These are phyloP conservation scores for Colletotrichum spaethianum DNA, from an alignment of 2,329 filamentous ascomycete species.

Conservation along the genomic window DNA sequence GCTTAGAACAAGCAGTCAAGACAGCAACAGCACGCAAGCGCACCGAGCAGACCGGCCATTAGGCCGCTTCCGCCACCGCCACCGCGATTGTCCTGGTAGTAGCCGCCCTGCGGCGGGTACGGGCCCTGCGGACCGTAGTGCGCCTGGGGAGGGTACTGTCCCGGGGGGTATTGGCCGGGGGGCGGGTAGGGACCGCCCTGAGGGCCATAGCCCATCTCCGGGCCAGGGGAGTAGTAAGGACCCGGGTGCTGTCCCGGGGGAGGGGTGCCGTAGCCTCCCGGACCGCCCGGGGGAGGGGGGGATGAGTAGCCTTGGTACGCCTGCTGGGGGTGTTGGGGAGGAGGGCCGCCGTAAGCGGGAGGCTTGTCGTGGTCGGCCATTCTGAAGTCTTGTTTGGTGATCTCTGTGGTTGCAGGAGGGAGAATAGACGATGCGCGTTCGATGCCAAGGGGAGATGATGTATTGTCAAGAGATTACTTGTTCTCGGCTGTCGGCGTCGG, in stretches of 20 bases:
- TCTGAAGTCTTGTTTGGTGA: constrained; percentile 4
- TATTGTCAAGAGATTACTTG: neutral
- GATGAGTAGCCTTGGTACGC: constrained; percentile 60
- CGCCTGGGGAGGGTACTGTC: constrained; percentile 41
- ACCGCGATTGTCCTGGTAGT: constrained; percentile 49
- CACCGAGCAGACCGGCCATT: constrained; percentile 63
- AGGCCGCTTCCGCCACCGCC: constrained; percentile 52
- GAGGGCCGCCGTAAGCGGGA: constrained; percentile 61
- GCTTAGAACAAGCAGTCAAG: constrained; percentile 69
- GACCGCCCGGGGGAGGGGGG: constrained; percentile 48
- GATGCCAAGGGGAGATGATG: neutral
- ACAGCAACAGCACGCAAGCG: constrained; percentile 72
- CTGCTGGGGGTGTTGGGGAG: constrained; percentile 56
- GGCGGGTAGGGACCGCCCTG: constrained; percentile 46
- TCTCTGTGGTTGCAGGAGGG: neutral
- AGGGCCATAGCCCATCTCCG: constrained; percentile 61
- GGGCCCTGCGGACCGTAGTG: constrained; percentile 43
- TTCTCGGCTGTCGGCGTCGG: neutral
- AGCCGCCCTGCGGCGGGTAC: constrained; percentile 47
- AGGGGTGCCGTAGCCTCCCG: constrained; percentile 43
- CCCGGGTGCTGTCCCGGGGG: constrained; percentile 47
- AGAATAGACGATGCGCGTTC: neutral
- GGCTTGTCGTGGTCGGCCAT: constrained; percentile 66
- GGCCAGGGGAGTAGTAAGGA: constrained; percentile 54
- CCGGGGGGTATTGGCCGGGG: constrained; percentile 53